Conservation (phyloP, 768 basidiomycete genomes). For the Gyrodon lividus region DNA sequence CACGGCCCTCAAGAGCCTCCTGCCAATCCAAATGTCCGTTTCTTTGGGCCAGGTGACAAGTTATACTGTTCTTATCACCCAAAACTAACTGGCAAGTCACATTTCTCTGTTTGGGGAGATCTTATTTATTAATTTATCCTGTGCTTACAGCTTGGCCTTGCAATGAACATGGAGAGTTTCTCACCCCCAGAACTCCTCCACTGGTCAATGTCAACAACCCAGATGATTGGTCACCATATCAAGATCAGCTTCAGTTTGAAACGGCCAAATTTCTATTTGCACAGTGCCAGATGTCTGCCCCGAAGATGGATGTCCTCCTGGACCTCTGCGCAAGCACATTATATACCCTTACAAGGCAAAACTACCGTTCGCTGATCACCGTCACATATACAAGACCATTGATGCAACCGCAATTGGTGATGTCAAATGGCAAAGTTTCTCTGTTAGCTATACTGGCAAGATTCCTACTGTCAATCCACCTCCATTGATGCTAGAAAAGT, state of each 20-base stretch:
- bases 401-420: slow-evolving; percentile 26
- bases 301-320: slow-evolving; percentile 16
- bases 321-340: slow-evolving; percentile 19
- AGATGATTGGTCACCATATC: slow-evolving; percentile 6
- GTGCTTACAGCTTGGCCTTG: slow-evolving; percentile 2
- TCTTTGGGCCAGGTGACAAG: slow-evolving; percentile 1
- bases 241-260: slow-evolving; percentile 14
- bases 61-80: slow-evolving; percentile 5
- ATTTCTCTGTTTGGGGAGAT: neutral
- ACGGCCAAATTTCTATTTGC: slow-evolving; percentile 19
- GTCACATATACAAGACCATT: slow-evolving; percentile 25
- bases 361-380: slow-evolving; percentile 25
- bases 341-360: slow-evolving; percentile 2
- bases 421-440: slow-evolving; percentile 29
- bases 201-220: neutral
- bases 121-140: neutral
- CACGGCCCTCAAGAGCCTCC: neutral
- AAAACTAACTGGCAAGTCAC: neutral
- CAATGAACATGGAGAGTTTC: neutral
- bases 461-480: slow-evolving; percentile 11
- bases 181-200: slow-evolving; percentile 1
- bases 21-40: neutral
- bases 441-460: slow-evolving; percentile 15
- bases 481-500: slow-evolving; percentile 26
- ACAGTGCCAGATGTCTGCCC: slow-evolving; percentile 20